A percentile compares a stretch with the other conserved stretches of the same genome.
Conservation (phyloP, 2,329 filamentous ascomycete genomes). For the Curvularia hawaiiensis region DNA sequence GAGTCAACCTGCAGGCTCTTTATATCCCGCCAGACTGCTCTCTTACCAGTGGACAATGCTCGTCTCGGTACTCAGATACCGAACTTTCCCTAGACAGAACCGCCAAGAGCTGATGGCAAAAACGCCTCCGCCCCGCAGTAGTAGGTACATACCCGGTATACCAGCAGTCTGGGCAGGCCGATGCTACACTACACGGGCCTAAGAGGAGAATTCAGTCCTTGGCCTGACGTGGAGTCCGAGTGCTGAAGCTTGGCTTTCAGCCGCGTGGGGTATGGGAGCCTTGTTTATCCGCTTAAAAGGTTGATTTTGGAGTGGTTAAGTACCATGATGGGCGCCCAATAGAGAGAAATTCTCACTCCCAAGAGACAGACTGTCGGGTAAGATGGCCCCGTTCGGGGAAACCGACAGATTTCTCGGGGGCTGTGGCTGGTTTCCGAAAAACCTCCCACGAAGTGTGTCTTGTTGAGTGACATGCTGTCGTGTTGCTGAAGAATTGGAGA, state of each 20-base stretch:
- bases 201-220: slow-evolving; percentile 17
- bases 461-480: not conserved
- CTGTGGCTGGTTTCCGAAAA: slow-evolving; percentile 2
- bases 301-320: slow-evolving; percentile 17
- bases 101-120: slow-evolving; percentile 19
- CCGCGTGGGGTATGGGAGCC: slow-evolving; percentile 14
- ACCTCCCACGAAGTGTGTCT: slow-evolving; percentile 20
- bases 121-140: slow-evolving; percentile 23
- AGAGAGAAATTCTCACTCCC: slow-evolving; percentile 25
- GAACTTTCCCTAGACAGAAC: slow-evolving; percentile 12
- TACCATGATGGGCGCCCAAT: slow-evolving; percentile 39
- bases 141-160: slow-evolving; percentile 11
- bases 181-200: slow-evolving; percentile 17
- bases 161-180: slow-evolving; percentile 6
- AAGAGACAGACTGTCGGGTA: slow-evolving; percentile 19
- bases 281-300: slow-evolving; percentile 14
- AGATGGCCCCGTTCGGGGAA: slow-evolving; percentile 21
- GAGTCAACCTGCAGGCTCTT: slow-evolving; percentile 21
- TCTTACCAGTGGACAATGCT: slow-evolving; percentile 1
- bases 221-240: slow-evolving; percentile 22
- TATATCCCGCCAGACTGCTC: slow-evolving; percentile 21
- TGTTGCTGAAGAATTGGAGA: not conserved
- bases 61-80: slow-evolving; percentile 27
- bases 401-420: slow-evolving; percentile 6
- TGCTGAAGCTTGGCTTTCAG: slow-evolving; percentile 22